Evolutionary conservation across 768 basidiomycete genomes (phyloP).

Genomic region (Boletus eberwhitei): DNA sequence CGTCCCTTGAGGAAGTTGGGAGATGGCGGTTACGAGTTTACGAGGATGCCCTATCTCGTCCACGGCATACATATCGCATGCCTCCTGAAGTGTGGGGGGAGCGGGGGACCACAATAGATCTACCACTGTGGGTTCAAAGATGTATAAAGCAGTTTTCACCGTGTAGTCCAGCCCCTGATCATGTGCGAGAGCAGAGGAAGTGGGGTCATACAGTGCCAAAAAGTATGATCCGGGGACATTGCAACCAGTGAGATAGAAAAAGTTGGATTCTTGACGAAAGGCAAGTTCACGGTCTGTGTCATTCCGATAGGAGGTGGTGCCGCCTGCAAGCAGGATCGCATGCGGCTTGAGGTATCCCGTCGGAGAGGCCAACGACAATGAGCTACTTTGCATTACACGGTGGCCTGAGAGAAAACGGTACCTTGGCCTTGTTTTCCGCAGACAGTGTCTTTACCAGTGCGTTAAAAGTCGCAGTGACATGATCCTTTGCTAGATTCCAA

Average conservation of each 20-base stretch:
- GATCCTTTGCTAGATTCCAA: conserved; percentile 41
- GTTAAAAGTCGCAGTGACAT: conserved; percentile 51
- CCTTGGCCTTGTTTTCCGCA: conserved; percentile 49
- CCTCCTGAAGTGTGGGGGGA: conserved; percentile 64
- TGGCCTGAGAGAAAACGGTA: conserved; percentile 21
- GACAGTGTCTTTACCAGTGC: conserved; percentile 51
- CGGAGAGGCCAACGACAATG: neutral
- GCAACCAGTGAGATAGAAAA: conserved; percentile 84
- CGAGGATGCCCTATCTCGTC: conserved; percentile 53
- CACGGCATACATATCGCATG: conserved; percentile 53
- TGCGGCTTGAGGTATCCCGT: conserved; percentile 49
- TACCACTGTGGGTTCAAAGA: conserved; percentile 68
- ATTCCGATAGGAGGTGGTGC: conserved; percentile 59
- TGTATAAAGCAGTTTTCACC: conserved; percentile 62
- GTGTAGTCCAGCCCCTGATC: conserved; percentile 37
- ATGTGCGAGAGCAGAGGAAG: neutral
- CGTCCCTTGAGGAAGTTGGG: conserved; percentile 47
- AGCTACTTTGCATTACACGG: neutral
- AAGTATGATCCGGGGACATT: conserved; percentile 67
- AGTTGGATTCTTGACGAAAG: conserved; percentile 81
- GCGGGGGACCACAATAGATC: conserved; percentile 90
- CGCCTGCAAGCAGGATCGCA: conserved; percentile 65
- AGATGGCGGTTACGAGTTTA: conserved; percentile 45
- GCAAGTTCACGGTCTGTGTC: conserved; percentile 83
- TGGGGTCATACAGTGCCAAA: conserved; percentile 54